Base-by-base conservation (phyloP, 1,139 yeast genomes). In the Pichia kudriavzevii region DNA sequence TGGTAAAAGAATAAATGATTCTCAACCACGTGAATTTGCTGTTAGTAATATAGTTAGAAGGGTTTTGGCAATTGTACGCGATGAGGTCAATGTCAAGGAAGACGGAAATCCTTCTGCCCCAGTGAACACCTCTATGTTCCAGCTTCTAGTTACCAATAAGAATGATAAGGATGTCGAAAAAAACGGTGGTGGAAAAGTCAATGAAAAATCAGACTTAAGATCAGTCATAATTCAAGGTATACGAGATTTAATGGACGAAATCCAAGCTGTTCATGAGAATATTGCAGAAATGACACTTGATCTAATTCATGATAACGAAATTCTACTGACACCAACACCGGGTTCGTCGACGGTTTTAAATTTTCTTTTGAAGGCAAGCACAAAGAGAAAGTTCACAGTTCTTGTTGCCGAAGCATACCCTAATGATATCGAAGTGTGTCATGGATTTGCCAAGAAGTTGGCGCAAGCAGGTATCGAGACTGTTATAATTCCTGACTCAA, bases 151-250 rank as follows among this genome's bases (percentile, higher is more conserved):
- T n/a, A 77, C 80, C 18, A 60, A 53, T 24, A 45, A 46, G 17
- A 54, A 46, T n/a, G 33, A 31, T 14, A 30, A 33, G 13, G 34
- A 32, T 16, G 21, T 22, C 11, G 30, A 31, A 9, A 7, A 22
- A 3, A 32, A 38, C 20, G 41, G 25, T 39, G 52, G 40, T 25
- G 17, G 22, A 5, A 38, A 35, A 13, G 19, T 41, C 14, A 44
- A 47, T 30, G 48, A 40, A 27, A 44, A 43, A 31, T 28, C 48
- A 11, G 95, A 85, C 52, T 71, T 83, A 52, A 73, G 95, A 52
- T 84, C 95, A 6, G 79, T 85, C 27, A 80, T 88, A 25, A 88
- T 91, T 41, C 97, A 91, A 59, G 96, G 95, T 4, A 88, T 93
- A 43, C 80, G 87, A 55, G 96, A 87, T 50, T 69, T 93, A 42